These are phyloP conservation scores for Westerdykella sp. DNA, from an alignment of 2,329 filamentous ascomycete genomes.

Conservation along the genomic window DNA sequence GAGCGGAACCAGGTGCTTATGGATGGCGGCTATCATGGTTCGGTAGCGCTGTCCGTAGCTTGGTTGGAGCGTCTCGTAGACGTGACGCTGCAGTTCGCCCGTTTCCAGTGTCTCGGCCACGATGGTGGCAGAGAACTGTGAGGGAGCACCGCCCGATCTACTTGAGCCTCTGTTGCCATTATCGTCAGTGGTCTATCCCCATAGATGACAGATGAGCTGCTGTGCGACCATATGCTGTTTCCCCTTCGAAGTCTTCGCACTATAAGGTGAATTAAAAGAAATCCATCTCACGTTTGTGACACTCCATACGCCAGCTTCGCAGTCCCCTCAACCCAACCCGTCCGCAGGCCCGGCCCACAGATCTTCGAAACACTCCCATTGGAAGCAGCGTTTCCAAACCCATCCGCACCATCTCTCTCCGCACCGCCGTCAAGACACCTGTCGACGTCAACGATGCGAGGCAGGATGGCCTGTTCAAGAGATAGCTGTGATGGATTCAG, in stretches of 20 bases:
- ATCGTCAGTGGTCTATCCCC: constrained; percentile 3
- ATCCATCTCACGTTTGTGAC: constrained; percentile 49
- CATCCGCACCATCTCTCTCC: constrained; percentile 42
- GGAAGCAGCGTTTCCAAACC: constrained; percentile 73
- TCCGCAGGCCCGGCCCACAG: constrained; percentile 69
- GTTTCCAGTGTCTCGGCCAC: constrained; percentile 50
- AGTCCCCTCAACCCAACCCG: constrained; percentile 80
- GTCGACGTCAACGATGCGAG: constrained; percentile 75
- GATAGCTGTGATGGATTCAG: constrained; percentile 14
- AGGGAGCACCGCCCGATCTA: constrained; percentile 54
- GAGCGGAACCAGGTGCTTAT: constrained; percentile 54
- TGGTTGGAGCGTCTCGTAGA: constrained; percentile 49
- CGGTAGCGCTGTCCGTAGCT: constrained; percentile 50
- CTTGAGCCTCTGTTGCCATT: constrained; percentile 46
- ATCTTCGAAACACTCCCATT: constrained; percentile 93
- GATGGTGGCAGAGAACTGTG: constrained; percentile 53
- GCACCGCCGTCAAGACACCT: constrained; percentile 55
- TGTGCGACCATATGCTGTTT: background rate
- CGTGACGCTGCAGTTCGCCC: constrained; percentile 49
- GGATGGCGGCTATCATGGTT: constrained; percentile 54
- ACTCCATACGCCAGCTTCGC: constrained; percentile 54
- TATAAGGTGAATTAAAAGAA: too few relatives aligned
- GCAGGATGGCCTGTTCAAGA: constrained; percentile 47
- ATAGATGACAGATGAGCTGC: constrained; percentile 1
- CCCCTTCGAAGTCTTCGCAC: background rate